Evolutionary conservation across 352 stramenopile genomes (phyloP).

Genomic region (Globisporangium abappressorium): DNA sequence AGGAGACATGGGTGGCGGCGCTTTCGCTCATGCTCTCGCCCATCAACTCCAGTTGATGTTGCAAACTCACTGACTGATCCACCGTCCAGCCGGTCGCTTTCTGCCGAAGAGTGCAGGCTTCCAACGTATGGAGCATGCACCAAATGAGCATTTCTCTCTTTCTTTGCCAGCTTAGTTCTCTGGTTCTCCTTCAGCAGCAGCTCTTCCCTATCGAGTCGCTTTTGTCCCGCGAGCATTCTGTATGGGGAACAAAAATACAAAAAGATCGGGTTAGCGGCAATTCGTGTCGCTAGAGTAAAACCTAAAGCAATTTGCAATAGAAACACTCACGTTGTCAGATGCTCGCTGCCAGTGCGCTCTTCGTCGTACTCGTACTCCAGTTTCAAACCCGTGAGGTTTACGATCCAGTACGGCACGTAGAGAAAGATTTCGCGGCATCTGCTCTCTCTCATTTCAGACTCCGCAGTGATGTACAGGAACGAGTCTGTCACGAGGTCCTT

Average conservation of each 20-base stretch:
- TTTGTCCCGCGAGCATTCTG: constrained; percentile 69
- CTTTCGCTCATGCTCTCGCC: constrained; percentile 36
- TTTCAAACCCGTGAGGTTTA: constrained; percentile 81
- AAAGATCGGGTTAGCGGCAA: not conserved
- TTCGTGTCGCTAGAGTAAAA: not conserved
- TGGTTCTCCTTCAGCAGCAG: constrained; percentile 71
- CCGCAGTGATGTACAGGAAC: constrained; percentile 65
- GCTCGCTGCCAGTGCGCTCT: constrained; percentile 63
- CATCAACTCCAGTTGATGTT: not conserved
- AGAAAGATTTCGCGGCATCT: constrained; percentile 69
- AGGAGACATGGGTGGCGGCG: constrained; percentile 67
- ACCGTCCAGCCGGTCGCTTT: constrained; percentile 1
- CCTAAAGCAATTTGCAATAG: not conserved
- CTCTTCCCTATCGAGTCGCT: constrained; percentile 73
- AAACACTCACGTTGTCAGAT: constrained; percentile 54
- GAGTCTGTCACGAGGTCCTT: constrained; percentile 77
- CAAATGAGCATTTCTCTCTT: constrained; percentile 58
- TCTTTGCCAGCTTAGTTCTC: constrained; percentile 25
- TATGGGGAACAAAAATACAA: constrained; percentile 2
- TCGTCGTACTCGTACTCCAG: constrained; percentile 84
- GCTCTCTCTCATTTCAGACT: constrained; percentile 51
- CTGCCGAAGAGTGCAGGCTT: not conserved
- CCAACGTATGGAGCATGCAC: constrained; percentile 27
- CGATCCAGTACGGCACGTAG: constrained; percentile 88
- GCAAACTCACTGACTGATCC: not conserved